A percentile compares a stretch with the other conserved stretches of the same genome.
These are phyloP conservation scores for Periconia digitata DNA, from an alignment of 2,329 filamentous ascomycete species.

Conservation along the genomic window DNA sequence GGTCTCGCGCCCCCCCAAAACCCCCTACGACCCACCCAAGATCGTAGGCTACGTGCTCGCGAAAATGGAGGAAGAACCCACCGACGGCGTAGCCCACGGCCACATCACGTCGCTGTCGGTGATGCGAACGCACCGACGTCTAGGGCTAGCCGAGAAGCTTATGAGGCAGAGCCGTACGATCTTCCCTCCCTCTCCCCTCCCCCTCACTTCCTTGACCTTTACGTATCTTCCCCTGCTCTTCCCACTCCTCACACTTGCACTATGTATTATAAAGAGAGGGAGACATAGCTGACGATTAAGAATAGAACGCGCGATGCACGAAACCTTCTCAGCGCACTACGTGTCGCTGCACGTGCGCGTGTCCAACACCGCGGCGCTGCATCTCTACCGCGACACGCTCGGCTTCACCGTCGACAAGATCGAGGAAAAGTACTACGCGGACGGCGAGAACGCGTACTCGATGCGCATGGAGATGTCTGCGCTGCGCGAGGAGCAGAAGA, in stretches of 20 bases:
- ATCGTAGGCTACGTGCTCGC: slow-evolving; percentile 99
- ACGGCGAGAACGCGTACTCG: slow-evolving; percentile 92
- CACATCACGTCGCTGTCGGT: slow-evolving; percentile 95
- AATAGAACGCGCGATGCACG: slow-evolving; percentile 90
- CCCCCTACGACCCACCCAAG: slow-evolving; percentile 87
- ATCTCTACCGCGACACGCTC: slow-evolving; percentile 89
- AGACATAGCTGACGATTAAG: not conserved
- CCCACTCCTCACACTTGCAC: not conserved
- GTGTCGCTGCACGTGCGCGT: slow-evolving; percentile 95
- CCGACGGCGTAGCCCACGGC: slow-evolving; percentile 87
- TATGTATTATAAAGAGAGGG: too few relatives aligned
- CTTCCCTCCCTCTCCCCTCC: not conserved
- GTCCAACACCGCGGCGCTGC: slow-evolving; percentile 87
- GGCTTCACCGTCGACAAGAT: slow-evolving; percentile 86
- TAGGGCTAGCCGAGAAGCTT: slow-evolving; percentile 94
- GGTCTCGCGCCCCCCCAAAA: slow-evolving; percentile 74
- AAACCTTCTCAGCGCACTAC: slow-evolving; percentile 87
- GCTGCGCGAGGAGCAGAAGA: slow-evolving; percentile 56
- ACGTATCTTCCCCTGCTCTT: not conserved
- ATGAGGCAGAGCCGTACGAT: slow-evolving; percentile 86
- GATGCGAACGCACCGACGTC: slow-evolving; percentile 88
- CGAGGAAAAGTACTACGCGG: slow-evolving; percentile 91
- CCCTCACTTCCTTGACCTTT: not conserved
- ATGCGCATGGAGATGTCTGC: slow-evolving; percentile 83
- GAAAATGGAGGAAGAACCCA: slow-evolving; percentile 98